Base-by-base conservation (phyloP, 257 asterid species). In the Solanum corneliomulleri region DNA sequence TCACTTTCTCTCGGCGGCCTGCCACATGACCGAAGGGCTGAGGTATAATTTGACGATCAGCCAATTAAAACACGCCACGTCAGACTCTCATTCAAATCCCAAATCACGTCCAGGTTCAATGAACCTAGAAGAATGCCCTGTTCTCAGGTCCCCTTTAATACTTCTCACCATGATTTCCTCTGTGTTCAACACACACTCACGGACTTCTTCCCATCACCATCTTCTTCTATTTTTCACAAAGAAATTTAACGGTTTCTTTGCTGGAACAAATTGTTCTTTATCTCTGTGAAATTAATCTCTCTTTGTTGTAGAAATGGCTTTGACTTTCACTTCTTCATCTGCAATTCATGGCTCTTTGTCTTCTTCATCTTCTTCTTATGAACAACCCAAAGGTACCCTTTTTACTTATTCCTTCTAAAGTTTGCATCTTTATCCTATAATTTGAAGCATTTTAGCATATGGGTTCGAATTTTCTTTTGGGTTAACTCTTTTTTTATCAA, bases 101-200 rank as follows among this genome's bases (percentile, higher is more conserved):
- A 66, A 90, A 95, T 84, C 82, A 87, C 93, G 96, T 94, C 98
- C 92, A 95, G 90, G 90, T 94, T 93, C 98, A 92, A 91, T 93
- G 98, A 88, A 95, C 89, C 95, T 91, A 77, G 11, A 44, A 8
- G 11, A 52, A 90, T 85, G 71, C 88, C 87, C 16, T 47, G 31
- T 88, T 88, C 86, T 85, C 84, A 31, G 60, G 85, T 86, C 29
- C 35, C 37, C 72, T 76, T 77, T 49, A 23, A 86, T 86, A 75
- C 85, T 78, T 91, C 88, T 76, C 88, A 84, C 69, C 85, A 81
- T 77, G 74, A 27, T 78, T 47, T 0, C 84, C 41, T 27, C 66
- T 78, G 4, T 85, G 56, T 66, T 88, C 77, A 58, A 35, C 64
- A 62, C 87, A 39, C 85, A 37, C 87, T 35, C 39, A 44, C 56